Conservation (phyloP, 306 rosid genomes). For the Carpinus fangiana region DNA sequence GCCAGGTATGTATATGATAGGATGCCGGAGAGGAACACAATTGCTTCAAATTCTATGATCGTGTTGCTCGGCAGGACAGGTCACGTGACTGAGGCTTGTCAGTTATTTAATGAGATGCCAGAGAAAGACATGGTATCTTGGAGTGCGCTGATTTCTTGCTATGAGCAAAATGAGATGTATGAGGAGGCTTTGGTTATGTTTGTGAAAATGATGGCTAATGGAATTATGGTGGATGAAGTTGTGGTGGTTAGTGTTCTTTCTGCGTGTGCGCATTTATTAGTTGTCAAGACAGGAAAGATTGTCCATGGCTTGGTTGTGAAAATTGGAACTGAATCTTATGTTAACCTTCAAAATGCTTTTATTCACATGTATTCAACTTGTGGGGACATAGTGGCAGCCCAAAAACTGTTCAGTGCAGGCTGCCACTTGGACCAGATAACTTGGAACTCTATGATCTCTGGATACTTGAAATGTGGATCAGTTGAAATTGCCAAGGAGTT, state of each 20-base stretch:
- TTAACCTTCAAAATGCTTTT: constrained; percentile 74
- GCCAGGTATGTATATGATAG: constrained; percentile 39
- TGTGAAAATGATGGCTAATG: constrained; percentile 43
- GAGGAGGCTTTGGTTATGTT: constrained; percentile 65
- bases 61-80: constrained; percentile 58
- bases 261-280: constrained; percentile 46
- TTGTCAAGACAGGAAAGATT: constrained; percentile 43
- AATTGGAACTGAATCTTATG: constrained; percentile 59
- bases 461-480: constrained; percentile 60
- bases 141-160: constrained; percentile 81
- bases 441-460: constrained; percentile 91
- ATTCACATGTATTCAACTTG: constrained; percentile 66
- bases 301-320: constrained; percentile 64
- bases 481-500: constrained; percentile 56
- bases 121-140: constrained; percentile 71
- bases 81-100: constrained; percentile 42
- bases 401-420: constrained; percentile 51
- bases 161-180: constrained; percentile 60
- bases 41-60: constrained; percentile 79
- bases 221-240: constrained; percentile 74
- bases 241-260: constrained; percentile 64
- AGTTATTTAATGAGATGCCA: constrained; percentile 47
- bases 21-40: constrained; percentile 60
- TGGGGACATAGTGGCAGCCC: constrained; percentile 56
- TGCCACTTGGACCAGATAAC: constrained; percentile 59